Conservation (phyloP, 257 asterid species). For the Forsythia viridissima region DNA sequence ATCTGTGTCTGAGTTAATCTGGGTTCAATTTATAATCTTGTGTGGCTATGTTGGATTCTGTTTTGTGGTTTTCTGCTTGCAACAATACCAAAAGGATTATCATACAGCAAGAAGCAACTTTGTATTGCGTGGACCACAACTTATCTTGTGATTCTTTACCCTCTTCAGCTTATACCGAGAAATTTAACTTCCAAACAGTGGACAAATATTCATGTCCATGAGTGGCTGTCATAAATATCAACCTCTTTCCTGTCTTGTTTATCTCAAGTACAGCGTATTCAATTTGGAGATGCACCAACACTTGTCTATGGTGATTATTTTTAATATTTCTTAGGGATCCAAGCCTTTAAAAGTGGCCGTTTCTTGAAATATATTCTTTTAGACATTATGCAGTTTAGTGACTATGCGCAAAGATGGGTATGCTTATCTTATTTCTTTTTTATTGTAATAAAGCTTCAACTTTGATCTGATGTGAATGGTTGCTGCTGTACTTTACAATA, state of each 20-base stretch:
- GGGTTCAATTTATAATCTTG: background rate
- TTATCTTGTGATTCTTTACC: background rate
- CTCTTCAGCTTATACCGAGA: background rate
- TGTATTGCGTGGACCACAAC: background rate
- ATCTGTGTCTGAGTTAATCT: background rate
- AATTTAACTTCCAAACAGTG: background rate
- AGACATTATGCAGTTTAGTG: slow-evolving; percentile 3
- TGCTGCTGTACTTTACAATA: background rate
- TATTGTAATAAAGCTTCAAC: slow-evolving; percentile 14
- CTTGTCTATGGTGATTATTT: background rate
- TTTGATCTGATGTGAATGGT: slow-evolving; percentile 14
- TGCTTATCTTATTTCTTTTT: background rate
- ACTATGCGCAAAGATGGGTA: background rate
- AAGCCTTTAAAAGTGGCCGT: background rate
- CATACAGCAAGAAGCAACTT: background rate
- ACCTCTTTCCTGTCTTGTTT: background rate
- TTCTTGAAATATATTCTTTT: slow-evolving; percentile 6
- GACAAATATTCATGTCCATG: background rate
- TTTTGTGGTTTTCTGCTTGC: background rate
- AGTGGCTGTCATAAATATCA: background rate
- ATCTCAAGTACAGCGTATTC: background rate
- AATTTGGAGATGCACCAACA: background rate
- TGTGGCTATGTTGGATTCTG: background rate
- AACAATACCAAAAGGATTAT: background rate
- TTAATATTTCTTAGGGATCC: background rate